Percentiles rank a stretch among this genome's conserved stretches.
Evolutionary conservation across 106 monocot species (phyloP).

Genomic region (Vanilla planifolia): DNA sequence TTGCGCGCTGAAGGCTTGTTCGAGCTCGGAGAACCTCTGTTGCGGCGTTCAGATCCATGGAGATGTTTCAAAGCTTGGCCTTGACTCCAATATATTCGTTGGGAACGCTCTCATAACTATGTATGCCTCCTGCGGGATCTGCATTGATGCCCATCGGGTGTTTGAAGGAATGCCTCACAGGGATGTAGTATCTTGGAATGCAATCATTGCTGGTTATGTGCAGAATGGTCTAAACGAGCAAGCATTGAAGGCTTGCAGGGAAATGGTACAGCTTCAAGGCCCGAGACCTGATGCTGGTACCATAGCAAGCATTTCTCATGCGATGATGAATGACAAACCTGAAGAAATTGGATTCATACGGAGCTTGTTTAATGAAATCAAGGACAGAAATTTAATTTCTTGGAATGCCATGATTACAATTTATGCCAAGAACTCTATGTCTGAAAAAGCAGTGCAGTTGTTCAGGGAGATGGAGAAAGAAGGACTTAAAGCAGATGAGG

Average conservation of each 20-base stretch:
- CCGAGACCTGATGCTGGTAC: slow-evolving; percentile 64
- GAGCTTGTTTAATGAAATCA: slow-evolving; percentile 62
- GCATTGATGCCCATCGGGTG: slow-evolving; percentile 18
- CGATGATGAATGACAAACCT: slow-evolving; percentile 22
- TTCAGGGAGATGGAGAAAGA: slow-evolving; percentile 54
- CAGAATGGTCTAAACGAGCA: slow-evolving; percentile 21
- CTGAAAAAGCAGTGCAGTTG: slow-evolving; percentile 45
- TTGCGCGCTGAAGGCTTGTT: slow-evolving; percentile 66
- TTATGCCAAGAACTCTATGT: slow-evolving; percentile 54
- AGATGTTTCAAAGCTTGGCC: slow-evolving; percentile 33
- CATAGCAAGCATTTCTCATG: slow-evolving; percentile 67
- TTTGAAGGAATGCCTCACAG: slow-evolving; percentile 47
- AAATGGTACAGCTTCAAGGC: slow-evolving; percentile 22
- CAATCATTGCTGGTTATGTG: slow-evolving; percentile 61
- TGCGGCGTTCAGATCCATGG: slow-evolving; percentile 44
- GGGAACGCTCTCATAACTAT: slow-evolving; percentile 56
- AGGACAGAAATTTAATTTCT: slow-evolving; percentile 37
- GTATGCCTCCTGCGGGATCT: slow-evolving; percentile 26
- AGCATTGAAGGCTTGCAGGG: slow-evolving; percentile 42
- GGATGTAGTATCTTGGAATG: slow-evolving; percentile 83
- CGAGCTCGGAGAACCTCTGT: slow-evolving; percentile 15
- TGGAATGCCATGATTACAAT: slow-evolving; percentile 93
- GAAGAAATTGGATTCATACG: slow-evolving; percentile 27
- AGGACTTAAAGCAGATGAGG: slow-evolving; percentile 45
- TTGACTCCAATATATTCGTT: slow-evolving; percentile 54